Evolutionary conservation across 78 protist genomes (phyloP).

Genomic region (Bodo saltans): DNA sequence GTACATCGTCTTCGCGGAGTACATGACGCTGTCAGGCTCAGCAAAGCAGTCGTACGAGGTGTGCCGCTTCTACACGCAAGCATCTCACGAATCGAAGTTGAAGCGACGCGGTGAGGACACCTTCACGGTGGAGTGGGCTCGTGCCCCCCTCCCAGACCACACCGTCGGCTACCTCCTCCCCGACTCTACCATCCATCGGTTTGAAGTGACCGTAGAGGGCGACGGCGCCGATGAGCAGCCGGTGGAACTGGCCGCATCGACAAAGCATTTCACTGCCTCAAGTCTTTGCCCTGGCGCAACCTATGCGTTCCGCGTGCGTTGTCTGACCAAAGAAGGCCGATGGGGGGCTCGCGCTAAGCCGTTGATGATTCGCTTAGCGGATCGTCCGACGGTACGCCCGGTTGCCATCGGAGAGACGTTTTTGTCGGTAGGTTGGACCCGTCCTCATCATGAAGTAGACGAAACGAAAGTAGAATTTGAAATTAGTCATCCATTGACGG

Average conservation of each 20-base stretch:
- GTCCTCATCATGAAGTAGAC: background rate
- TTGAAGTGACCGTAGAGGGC: background rate
- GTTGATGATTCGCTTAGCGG: background rate
- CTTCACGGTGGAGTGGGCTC: background rate
- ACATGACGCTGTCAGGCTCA: background rate
- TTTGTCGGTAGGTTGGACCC: background rate
- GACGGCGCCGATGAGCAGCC: background rate
- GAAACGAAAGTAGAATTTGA: background rate
- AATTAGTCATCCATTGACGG: background rate
- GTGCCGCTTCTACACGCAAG: conserved; percentile 10
- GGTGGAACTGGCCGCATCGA: background rate
- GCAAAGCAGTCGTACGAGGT: background rate
- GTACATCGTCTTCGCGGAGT: conserved; percentile 1
- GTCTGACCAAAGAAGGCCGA: background rate
- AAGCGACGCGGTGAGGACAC: background rate
- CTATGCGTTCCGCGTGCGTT: background rate
- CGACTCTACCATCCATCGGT: background rate
- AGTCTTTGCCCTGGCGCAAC: background rate
- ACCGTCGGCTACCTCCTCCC: background rate
- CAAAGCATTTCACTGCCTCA: background rate
- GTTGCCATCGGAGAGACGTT: background rate
- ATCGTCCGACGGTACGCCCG: background rate
- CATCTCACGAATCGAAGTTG: background rate
- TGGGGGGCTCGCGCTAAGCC: background rate
- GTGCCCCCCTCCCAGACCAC: background rate